Evolutionary conservation across 2,329 filamentous ascomycete genomes (phyloP), one percentile per base, ranked within the genome.

Genomic region (Diplodia intermedia): DNA sequence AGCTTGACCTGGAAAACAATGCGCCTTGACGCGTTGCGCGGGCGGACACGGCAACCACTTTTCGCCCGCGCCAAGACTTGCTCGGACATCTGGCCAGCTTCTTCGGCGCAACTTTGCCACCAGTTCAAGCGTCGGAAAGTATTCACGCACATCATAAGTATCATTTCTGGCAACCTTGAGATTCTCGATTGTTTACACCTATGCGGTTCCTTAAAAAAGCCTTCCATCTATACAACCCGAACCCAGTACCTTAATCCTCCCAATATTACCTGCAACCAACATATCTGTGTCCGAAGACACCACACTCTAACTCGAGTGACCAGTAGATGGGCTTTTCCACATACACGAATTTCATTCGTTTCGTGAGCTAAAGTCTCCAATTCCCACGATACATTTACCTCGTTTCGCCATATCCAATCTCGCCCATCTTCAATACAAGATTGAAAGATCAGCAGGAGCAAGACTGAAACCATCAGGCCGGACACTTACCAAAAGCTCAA

Each of bases 1-100:
- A 66, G 63, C 63, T 66, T 29, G 52, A 55, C 52, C 62, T 65
- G 36, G 56, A 66, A 66, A 66, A 66, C 63, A 66, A 33, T 56
- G 52, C 63, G 63, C 53, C 36, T 49, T 61, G 63, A 66, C 52
- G 63, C 63, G 63, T 36, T 55, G 38, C 52, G 52, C 52, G 36
- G 36, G 26, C 26, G 26, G 26, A 26, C 26, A 26, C 63, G 52
- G 63, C 63, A 53, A 66, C 40, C 52, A 66, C 52, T 56, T 47
- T 57, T 26, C 26, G 33, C 33, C 38, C 14, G 12, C 33, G 62
- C 31, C 62, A 54, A 31, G 31, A 52, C 61, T 15, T n/a, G 52
- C 36, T 12, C 3, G 9, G 11, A 38, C 36, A 12, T 38, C 36
- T 11, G 3, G 8, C 36, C 11, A 38, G 36, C 36, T 38, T 38